A percentile compares a stretch with the other conserved stretches of the same genome.
Evolutionary conservation across 441 rosid genomes (phyloP).

Genomic region (Gossypium gossypioides): DNA sequence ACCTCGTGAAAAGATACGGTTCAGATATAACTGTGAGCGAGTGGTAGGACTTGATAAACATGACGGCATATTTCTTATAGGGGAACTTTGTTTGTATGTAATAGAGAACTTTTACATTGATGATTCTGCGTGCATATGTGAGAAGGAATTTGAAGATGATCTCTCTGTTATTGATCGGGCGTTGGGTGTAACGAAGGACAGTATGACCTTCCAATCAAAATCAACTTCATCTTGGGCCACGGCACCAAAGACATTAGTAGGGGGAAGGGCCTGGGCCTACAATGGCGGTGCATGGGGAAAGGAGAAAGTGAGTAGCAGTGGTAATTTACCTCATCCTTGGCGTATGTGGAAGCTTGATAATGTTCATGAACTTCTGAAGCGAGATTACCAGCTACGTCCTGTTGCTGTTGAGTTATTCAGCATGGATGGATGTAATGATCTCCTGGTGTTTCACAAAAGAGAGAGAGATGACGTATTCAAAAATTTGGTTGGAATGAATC

Average conservation of each 20-base stretch:
- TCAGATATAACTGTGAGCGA: constrained; percentile 91
- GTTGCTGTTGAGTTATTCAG: constrained; percentile 99
- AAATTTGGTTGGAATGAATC: constrained; percentile 92
- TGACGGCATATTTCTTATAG: constrained; percentile 96
- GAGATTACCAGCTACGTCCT: constrained; percentile 99
- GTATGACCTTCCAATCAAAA: constrained; percentile 79
- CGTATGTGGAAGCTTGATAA: constrained; percentile 97
- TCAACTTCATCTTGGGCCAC: constrained; percentile 73
- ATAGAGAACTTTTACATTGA: constrained; percentile 95
- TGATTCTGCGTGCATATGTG: constrained; percentile 78
- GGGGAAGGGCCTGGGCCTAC: constrained; percentile 99
- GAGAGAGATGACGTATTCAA: constrained; percentile 99
- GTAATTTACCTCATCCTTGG: constrained; percentile 95
- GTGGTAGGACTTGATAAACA: constrained; percentile 98
- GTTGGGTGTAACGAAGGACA: constrained; percentile 92
- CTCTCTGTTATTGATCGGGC: constrained; percentile 99
- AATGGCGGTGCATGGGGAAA: constrained; percentile 99
- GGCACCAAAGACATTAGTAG: constrained; percentile 51
- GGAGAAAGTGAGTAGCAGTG: constrained; percentile 70
- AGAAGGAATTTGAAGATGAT: constrained; percentile 95
- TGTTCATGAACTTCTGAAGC: constrained; percentile 94
- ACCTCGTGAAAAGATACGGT: constrained; percentile 84
- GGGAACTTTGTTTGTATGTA: constrained; percentile 82
- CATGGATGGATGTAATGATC: constrained; percentile 99
- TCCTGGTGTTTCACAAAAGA: constrained; percentile 94